Percentiles rank a stretch among this genome's conserved stretches.
Conservation (phyloP, 1,139 yeast genomes). For the Geotrichum macrosporum region DNA sequence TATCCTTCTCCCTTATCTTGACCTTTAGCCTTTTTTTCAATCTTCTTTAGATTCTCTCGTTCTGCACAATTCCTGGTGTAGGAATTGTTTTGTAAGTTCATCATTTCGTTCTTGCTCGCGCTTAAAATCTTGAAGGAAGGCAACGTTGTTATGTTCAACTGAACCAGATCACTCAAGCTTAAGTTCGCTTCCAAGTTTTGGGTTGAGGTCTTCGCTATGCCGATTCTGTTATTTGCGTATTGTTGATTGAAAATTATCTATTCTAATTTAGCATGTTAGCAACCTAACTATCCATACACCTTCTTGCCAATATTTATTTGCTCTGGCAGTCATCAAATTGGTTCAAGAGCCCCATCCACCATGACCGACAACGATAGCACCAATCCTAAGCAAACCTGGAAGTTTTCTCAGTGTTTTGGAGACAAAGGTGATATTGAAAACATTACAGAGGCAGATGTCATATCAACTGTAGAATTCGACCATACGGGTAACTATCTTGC, state of each 20-base stretch:
- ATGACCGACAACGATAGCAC: slow-evolving; percentile 31
- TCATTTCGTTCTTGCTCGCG: background rate
- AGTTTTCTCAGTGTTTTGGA: slow-evolving; percentile 71
- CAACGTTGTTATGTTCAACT: too few species aligned
- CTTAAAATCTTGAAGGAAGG: background rate
- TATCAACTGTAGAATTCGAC: slow-evolving; percentile 95
- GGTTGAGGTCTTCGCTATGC: too few species aligned
- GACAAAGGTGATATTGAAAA: slow-evolving; percentile 96
- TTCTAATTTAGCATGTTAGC: too few species aligned
- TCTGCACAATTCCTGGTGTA: background rate
- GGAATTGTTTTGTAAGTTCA: background rate
- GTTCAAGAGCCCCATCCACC: background rate
- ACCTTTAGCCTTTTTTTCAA: background rate
- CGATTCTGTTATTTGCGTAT: too few species aligned
- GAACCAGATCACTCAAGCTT: too few species aligned
- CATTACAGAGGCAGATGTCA: slow-evolving; percentile 96
- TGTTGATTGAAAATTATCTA: too few species aligned
- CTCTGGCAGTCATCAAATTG: background rate
- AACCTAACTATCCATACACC: too few species aligned
- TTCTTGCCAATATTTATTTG: slow-evolving; percentile 1
- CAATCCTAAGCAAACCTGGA: slow-evolving; percentile 38
- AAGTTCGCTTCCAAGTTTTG: too few species aligned
- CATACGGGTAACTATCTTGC: slow-evolving; percentile 93
- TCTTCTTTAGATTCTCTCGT: background rate
- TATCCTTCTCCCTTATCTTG: background rate